These are phyloP conservation scores for Zymoseptoria passerinii DNA, from an alignment of 2,329 filamentous ascomycete genomes.

Conservation along the genomic window DNA sequence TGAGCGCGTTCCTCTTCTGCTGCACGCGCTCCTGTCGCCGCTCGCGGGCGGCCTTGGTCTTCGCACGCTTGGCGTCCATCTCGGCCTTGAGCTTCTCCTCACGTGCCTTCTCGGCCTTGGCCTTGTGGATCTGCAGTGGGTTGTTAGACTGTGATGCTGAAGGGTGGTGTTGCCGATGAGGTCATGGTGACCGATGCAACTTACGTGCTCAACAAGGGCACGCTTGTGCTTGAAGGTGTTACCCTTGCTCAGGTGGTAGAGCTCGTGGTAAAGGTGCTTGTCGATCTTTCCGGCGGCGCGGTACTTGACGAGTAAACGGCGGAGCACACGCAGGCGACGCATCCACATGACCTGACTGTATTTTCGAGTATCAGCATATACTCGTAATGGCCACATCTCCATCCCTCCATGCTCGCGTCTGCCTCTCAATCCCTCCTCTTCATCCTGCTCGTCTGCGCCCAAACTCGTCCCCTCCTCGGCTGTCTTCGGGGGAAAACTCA, in stretches of 20 bases:
- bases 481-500: constrained; percentile 44
- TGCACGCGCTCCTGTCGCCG: constrained; percentile 86
- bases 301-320: constrained; percentile 98
- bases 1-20: constrained; percentile 82
- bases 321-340: constrained; percentile 98
- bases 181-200: constrained; percentile 43
- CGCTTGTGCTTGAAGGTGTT: constrained; percentile 99
- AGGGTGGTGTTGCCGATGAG: constrained; percentile 15
- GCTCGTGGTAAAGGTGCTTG: constrained; percentile 99
- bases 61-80: constrained; percentile 99
- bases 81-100: constrained; percentile 96
- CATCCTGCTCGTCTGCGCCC: constrained; percentile 3
- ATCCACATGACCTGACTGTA: constrained; percentile 95
- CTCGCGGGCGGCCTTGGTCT: constrained; percentile 99
- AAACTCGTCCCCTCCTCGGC: constrained; percentile 1
- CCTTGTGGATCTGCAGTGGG: constrained; percentile 81
- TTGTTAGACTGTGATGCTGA: constrained; percentile 9
- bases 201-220: constrained; percentile 98
- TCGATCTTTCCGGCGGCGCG: constrained; percentile 99
- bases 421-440: background rate
- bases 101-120: constrained; percentile 98
- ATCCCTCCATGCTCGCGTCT: background rate
- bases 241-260: constrained; percentile 99
- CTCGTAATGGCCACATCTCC: background rate
- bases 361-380: constrained; percentile 27